Base-by-base conservation (phyloP, 768 basidiomycete species). In the Trametes coccinea region DNA sequence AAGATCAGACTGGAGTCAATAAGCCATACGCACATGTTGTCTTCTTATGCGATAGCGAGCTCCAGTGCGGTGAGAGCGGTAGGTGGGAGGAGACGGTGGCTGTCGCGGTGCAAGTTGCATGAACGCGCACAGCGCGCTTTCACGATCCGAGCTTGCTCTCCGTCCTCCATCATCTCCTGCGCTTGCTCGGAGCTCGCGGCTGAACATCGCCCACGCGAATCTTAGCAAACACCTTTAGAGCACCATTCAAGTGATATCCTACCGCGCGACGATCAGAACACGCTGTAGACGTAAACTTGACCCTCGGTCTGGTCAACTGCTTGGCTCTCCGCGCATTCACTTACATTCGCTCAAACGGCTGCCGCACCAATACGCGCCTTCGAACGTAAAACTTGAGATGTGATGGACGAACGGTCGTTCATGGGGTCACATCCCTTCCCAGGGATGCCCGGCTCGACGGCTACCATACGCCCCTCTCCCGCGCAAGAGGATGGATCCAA, bases 401-500 rank as follows among this genome's bases (percentile, higher is more conserved):
- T 64, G 54, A 64, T 64, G 62, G 62, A 51, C 34, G 62, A 56
- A 31, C 53, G 62, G 49, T 59, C 59, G 17, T 53, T 48, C 45
- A 56, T 44, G 58, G 47, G 62, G 43, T 48, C 48, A 17, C 39
- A 53, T 37, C 48, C 62, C 29, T 59, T 59, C 34, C 48, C 53
- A 29, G 62, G 62, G 44, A 56, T 59, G 53, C 53, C 62, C 13
- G 62, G 58, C 3, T 65, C 64, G 43, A 43, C 56, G 14, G 53
- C 53, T 16, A 65, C 56, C 14, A 56, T 61, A 4, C 60, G 60
- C 4, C 60, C 63, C 7, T 62, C 71, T 6, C 61, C 69, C 17
- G 71, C 72, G 6, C 72, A 71, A 4, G 86, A 89, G 61, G 86
- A 90, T 67, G 80, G 82, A 8, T 79, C 81, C 16, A 87, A 84